Percentiles rank a stretch among this genome's conserved stretches.
phyloP scores from a whole-genome alignment of 2,329 filamentous ascomycete species.

The Colletotrichum tamarilloi region DNA sequence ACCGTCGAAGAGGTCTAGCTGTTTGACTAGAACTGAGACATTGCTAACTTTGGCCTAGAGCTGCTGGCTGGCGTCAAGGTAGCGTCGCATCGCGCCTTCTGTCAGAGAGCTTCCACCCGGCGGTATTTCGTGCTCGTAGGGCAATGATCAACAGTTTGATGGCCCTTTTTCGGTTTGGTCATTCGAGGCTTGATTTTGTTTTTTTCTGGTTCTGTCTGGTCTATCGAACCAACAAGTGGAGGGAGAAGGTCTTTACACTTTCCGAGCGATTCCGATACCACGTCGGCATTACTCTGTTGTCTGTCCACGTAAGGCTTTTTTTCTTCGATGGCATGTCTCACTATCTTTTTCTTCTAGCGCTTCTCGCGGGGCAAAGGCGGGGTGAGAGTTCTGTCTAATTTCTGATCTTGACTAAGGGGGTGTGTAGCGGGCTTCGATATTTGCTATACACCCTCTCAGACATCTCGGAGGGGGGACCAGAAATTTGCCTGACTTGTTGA shows the following conservation, averaged over 20 bases:
- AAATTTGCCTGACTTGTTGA: neutral
- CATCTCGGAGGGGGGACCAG: neutral
- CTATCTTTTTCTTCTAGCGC: neutral
- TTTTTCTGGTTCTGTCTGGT: neutral
- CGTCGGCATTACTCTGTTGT: neutral
- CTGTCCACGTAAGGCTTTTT: neutral
- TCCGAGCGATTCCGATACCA: neutral
- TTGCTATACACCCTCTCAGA: neutral
- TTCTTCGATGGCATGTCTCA: neutral
- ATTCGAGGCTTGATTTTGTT: neutral
- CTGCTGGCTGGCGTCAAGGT: neutral
- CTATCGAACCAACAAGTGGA: neutral
- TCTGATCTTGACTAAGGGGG: neutral
- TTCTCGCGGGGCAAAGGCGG: neutral
- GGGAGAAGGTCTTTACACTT: neutral
- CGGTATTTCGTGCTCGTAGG: neutral
- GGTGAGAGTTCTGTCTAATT: neutral
- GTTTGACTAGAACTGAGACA: neutral
- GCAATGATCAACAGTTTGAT: slow-evolving; percentile 19
- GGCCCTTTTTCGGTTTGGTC: neutral
- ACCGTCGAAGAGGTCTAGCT: slow-evolving; percentile 7
- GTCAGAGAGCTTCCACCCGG: neutral
- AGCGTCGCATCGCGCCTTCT: slow-evolving; percentile 24
- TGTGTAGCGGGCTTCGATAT: neutral
- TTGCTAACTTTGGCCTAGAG: slow-evolving; percentile 4